Base-by-base conservation (phyloP, 495 filamentous ascomycete species). In the Talaromyces proteolyticus region DNA sequence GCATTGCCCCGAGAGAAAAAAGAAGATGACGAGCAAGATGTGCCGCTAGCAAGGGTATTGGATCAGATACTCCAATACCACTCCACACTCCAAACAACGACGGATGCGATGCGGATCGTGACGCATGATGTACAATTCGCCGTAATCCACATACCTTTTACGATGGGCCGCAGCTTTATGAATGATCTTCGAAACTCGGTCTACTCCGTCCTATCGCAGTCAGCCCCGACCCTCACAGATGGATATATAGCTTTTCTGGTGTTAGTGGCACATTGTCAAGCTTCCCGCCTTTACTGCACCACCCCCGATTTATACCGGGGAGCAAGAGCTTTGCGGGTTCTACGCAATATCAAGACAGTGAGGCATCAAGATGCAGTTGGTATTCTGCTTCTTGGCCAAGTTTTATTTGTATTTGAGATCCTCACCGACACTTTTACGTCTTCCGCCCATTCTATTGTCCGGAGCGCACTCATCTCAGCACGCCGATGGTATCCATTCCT, bases 331-430 rank as follows among this genome's bases (percentile, higher is more conserved):
- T 34, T 64, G 48, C 58, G 62, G 29, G 50, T 50, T 10, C 47
- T 64, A 34, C 50, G 59, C 46, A 52, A 49, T 23, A 52, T 62
- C 0, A 54, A 49, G 14, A 64, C 62, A n/a, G 18, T 39, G 4
- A 48, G 57, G 20, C 54, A 55, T 24, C 57, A 57, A 40, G 59
- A 62, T 51, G 59, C 61, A 14, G 59, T 53, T 7, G 59, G 59
- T 18, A 50, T 52, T 19, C 54, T 64, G 29, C 60, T 64, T 44
- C 53, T 64, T 12, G 61, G 61, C 4, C 61, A 64, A 50, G 58
- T 53, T 1, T 60, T 64, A 57, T 64, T 62, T 37, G 53, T 64
- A 38, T 64, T 64, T 37, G 60, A 64, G 29, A 51, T 64, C 26
- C 54, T 64, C 43, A 64, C 53, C 6, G 55, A 59, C n/a, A 51